A percentile compares a stretch with the other conserved stretches of the same genome.
Conservation (phyloP, 1,139 yeast genomes). For the Wickerhamomyces sp. region DNA sequence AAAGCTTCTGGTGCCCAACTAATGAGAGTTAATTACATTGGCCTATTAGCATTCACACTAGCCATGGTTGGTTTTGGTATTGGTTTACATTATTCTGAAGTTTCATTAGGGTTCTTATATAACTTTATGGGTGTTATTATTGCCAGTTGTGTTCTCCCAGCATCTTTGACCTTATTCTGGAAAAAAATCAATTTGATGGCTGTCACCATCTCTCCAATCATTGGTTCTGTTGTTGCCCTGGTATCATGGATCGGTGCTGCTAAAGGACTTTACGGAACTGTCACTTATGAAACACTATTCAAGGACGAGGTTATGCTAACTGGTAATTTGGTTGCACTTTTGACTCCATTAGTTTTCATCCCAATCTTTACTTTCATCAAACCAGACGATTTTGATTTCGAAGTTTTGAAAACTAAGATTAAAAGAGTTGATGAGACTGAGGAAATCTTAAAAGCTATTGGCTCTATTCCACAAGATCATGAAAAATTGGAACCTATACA, state of each 20-base stretch:
- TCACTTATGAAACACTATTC: constrained; percentile 64
- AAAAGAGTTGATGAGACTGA: constrained; percentile 64
- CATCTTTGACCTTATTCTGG: constrained; percentile 68
- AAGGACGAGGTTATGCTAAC: constrained; percentile 79
- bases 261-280: constrained; percentile 44
- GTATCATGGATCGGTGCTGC: constrained; percentile 65
- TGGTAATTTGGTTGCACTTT: constrained; percentile 79
- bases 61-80: constrained; percentile 75
- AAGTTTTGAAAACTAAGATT: constrained; percentile 45
- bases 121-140: constrained; percentile 86
- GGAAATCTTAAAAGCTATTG: constrained; percentile 43
- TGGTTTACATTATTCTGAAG: constrained; percentile 77
- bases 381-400: constrained; percentile 75
- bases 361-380: constrained; percentile 64
- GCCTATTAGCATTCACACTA: constrained; percentile 50
- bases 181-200: constrained; percentile 59
- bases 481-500: constrained; percentile 35
- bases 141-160: constrained; percentile 81
- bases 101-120: constrained; percentile 81
- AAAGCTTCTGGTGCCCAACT: constrained; percentile 68
- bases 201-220: constrained; percentile 55
- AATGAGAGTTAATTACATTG: constrained; percentile 34
- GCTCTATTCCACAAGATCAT: constrained; percentile 28
- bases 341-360: constrained; percentile 64
- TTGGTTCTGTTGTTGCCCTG: constrained; percentile 59